Evolutionary conservation across 2,329 filamentous ascomycete species (phyloP), one percentile per base, ranked within the genome.

Genomic region (Botrytis porri): DNA sequence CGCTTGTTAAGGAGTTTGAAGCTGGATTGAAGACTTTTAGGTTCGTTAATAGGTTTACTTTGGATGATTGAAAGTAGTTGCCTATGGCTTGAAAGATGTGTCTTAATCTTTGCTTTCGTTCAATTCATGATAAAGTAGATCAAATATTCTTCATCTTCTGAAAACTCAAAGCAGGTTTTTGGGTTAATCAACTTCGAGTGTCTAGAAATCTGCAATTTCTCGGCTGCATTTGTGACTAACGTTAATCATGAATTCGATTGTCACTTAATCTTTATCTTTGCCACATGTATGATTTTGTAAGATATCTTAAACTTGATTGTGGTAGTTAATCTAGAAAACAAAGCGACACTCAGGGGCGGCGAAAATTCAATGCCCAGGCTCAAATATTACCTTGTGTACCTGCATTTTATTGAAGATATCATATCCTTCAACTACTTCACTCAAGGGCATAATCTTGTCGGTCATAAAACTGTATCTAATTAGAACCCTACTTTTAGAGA

Each of bases 371-470:
- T 77, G 75, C 57, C 75, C 77, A 22, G 75, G 76, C 22, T 85
- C 86, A 79, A 93, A 93, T 25, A 93, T 86, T 22, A 94, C 89
- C 84, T 94, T 93, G 78, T 93, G 90, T 32, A 87, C 90, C 82
- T 90, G 88, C 87, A 91, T 92, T 75, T 90, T 86, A 79, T 93
- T 88, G 79, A 93, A 94, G 39, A 93, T 82, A 14, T 90, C 87
- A 79, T 93, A 94, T 60, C 89, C 92, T 79, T 91, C 86, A 4
- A 88, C 86, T 0, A 91, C 92, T 70, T 90, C 84, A 8, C 85
- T 85, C 59, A 93, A 83, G 2, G 91, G 90, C 89, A 93, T 92
- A 77, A 93, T 87, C 77, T 92, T 89, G 74, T 93, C 90, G 66
- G 90, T 90, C 91, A 94, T 93, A 83, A 94, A 94, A 73, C 91